A percentile compares a stretch with the other conserved stretches of the same genome.
These are phyloP conservation scores for Raffaelea ambrosiae DNA, from an alignment of 2,329 filamentous ascomycete genomes.

Conservation along the genomic window DNA sequence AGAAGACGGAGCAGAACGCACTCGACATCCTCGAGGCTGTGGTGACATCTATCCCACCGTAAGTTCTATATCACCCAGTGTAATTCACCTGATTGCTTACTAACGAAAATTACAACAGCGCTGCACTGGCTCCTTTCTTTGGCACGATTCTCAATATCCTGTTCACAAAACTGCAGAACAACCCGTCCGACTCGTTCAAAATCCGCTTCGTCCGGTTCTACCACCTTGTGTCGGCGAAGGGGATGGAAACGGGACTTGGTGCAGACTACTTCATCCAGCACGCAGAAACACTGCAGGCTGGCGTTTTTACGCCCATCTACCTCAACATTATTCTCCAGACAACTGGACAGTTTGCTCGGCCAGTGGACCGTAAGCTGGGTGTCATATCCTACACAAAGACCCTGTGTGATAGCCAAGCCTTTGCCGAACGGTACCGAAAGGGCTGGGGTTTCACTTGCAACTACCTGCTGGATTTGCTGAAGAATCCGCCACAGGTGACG, in stretches of 20 bases:
- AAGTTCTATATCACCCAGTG: slow-evolving; percentile 26
- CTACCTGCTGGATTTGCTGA: slow-evolving; percentile 77
- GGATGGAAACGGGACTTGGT: slow-evolving; percentile 71
- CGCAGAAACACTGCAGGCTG: slow-evolving; percentile 71
- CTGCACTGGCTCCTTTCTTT: slow-evolving; percentile 67
- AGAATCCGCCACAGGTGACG: slow-evolving; percentile 70
- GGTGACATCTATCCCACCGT: slow-evolving; percentile 63
- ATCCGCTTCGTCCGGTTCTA: slow-evolving; percentile 89
- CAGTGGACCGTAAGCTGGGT: slow-evolving; percentile 85
- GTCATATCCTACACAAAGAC: slow-evolving; percentile 92
- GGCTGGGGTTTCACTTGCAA: slow-evolving; percentile 90
- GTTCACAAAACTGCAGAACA: slow-evolving; percentile 65
- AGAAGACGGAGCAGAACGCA: slow-evolving; percentile 75
- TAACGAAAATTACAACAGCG: slow-evolving; percentile 31
- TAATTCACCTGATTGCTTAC: slow-evolving; percentile 4
- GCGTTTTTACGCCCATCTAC: slow-evolving; percentile 79
- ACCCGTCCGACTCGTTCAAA: slow-evolving; percentile 68
- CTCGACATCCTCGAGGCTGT: slow-evolving; percentile 87
- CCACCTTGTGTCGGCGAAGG: slow-evolving; percentile 73
- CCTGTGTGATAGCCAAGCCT: slow-evolving; percentile 74
- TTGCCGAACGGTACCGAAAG: slow-evolving; percentile 73
- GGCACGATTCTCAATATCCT: slow-evolving; percentile 71
- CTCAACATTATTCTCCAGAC: slow-evolving; percentile 77
- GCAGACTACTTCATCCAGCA: slow-evolving; percentile 85
- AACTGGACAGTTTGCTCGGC: slow-evolving; percentile 79